Evolutionary conservation across 345 rosid species (phyloP), one percentile per base, ranked within the genome.

Genomic region (Mallotus nudiflorus): DNA sequence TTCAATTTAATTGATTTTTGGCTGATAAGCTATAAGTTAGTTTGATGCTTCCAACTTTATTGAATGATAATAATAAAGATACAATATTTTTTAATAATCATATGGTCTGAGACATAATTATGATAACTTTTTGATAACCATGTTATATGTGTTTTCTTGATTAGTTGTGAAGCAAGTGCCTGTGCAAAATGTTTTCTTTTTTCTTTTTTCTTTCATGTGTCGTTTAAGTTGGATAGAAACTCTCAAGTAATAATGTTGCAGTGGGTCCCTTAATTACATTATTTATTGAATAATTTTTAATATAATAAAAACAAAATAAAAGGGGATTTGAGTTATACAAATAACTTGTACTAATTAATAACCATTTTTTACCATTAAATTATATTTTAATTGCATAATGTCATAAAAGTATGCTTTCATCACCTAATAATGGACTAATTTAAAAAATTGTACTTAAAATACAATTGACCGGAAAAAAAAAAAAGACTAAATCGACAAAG

Each of bases 41-140:
- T 39, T 9, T 42, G 13, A 8, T 22, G 14, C 15, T 45, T 44
- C n/a, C 13, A 44, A 44, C 9, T 25, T 2, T 45, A 2, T 63
- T 42, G 45, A 35, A 25, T 6, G 2, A 40, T 61, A 19, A 35
- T 37, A 56, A 42, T 25, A 12, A 5, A 62, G 22, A n/a, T 24
- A 15, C 4, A 62, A 62, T 25, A 42, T 42, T 65, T 65, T 65
- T 58, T 3, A 40, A 67, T 50, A 16, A 37, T 37, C 12, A 61
- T 18, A 61, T 61, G 74, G 40, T 50, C 46, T n/a, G 25, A 52
- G 52, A 71, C 75, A 62, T 37, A 53, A 71, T 62, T 20, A 62
- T 62, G 16, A 53, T 37, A 13, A 62, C 61, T 70, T 61, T 27
- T 39, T 27, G 3, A 50, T 53, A 37, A 29, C 33, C 50, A 50